A percentile compares a stretch with the other conserved stretches of the same genome.
These are phyloP conservation scores for Apiospora phragmitis DNA, from an alignment of 2,329 filamentous ascomycete genomes.

Conservation along the genomic window DNA sequence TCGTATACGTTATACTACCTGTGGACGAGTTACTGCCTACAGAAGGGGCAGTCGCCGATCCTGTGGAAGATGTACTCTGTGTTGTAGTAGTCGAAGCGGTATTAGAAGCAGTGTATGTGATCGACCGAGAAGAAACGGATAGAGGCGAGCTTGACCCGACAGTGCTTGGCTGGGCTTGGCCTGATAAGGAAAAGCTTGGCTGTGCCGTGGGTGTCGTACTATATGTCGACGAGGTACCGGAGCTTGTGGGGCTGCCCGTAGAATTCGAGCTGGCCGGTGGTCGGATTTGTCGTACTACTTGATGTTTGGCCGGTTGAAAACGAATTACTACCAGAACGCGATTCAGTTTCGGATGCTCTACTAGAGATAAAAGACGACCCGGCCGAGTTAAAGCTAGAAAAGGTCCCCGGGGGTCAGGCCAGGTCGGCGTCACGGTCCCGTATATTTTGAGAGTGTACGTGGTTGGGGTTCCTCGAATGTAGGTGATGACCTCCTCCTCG, in stretches of 20 bases:
- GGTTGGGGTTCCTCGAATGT: not conserved
- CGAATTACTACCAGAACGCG: not conserved
- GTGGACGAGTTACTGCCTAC: not conserved
- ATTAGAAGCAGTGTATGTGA: too few relatives aligned
- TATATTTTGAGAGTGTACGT: not conserved
- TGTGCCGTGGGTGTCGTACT: too few relatives aligned
- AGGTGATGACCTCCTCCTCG: not conserved
- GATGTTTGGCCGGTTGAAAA: not conserved
- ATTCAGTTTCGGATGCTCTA: not conserved
- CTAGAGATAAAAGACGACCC: not conserved
- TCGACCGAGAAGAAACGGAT: too few relatives aligned
- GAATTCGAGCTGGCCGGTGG: too few relatives aligned
- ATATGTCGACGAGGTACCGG: too few relatives aligned
- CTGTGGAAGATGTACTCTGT: too few relatives aligned
- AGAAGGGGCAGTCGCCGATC: too few relatives aligned
- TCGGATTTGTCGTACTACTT: not conserved
- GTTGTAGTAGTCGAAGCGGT: too few relatives aligned
- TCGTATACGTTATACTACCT: not conserved
- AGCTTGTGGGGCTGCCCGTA: too few relatives aligned
- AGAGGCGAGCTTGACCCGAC: too few relatives aligned
- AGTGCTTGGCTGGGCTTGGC: too few relatives aligned
- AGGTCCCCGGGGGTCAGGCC: not conserved
- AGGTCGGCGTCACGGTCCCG: not conserved
- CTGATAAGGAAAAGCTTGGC: too few relatives aligned
- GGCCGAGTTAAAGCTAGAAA: not conserved